Percentiles rank a stretch among this genome's conserved stretches.
phyloP scores from a whole-genome alignment of 1,139 yeast species.

The Nakaseomyces delphensis region DNA sequence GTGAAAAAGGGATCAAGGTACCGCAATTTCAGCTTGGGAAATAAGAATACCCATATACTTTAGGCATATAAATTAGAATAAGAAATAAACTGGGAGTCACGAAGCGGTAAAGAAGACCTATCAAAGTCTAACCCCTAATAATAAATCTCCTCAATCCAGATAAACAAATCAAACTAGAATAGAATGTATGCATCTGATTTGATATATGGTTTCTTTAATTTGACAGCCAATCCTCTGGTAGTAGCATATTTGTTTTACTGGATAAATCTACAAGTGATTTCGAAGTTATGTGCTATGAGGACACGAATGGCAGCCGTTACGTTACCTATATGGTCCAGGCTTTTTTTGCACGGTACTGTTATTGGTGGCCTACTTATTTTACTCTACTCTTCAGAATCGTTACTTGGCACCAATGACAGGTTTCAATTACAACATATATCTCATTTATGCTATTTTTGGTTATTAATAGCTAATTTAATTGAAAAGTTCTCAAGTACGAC shows the following conservation, averaged over 20 bases:
- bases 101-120: too few species aligned
- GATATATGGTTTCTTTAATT: background rate
- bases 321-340: constrained; percentile 3
- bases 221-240: background rate
- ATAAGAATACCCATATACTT: too few species aligned
- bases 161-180: background rate
- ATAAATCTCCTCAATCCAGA: background rate
- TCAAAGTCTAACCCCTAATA: too few species aligned
- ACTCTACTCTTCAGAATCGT: background rate
- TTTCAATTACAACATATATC: background rate
- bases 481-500: background rate
- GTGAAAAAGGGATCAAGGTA: too few species aligned
- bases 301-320: constrained; percentile 2
- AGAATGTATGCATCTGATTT: background rate
- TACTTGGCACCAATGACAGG: background rate
- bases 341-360: background rate
- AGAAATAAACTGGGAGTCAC: too few species aligned
- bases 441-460: background rate
- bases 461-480: background rate
- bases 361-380: background rate
- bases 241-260: constrained; percentile 1
- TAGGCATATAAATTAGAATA: too few species aligned
- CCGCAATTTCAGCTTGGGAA: too few species aligned
- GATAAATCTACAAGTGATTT: background rate
- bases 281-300: constrained; percentile 4